Evolutionary conservation across 2,329 filamentous ascomycete genomes (phyloP).

Genomic region (Periconia macrospinosa): DNA sequence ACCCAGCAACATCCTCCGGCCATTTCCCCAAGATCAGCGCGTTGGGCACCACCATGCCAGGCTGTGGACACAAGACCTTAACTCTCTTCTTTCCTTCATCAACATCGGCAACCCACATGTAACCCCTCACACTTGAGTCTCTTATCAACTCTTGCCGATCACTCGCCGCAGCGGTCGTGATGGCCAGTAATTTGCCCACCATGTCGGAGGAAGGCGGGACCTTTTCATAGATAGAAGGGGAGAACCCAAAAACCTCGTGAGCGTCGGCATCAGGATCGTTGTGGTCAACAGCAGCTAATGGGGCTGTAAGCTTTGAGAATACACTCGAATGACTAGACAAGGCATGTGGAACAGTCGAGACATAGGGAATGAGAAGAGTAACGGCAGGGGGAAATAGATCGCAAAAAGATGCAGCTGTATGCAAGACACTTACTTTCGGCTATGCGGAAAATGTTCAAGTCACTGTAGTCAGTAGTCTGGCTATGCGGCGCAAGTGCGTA

Average conservation of each 20-base stretch:
- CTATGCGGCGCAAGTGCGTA: constrained; percentile 82
- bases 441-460: constrained; percentile 72
- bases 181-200: constrained; percentile 79
- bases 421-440: constrained; percentile 56
- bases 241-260: constrained; percentile 47
- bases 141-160: constrained; percentile 74
- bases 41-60: constrained; percentile 75
- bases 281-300: not conserved
- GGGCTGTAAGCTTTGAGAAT: not conserved
- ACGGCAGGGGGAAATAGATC: not conserved
- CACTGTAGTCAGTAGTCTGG: constrained; percentile 77
- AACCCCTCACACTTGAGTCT: constrained; percentile 84
- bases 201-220: constrained; percentile 68
- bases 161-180: constrained; percentile 74
- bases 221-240: constrained; percentile 58
- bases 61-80: constrained; percentile 80
- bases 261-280: constrained; percentile 50
- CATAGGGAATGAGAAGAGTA: no score
- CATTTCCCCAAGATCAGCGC: constrained; percentile 83
- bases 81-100: constrained; percentile 82
- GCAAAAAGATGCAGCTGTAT: not conserved
- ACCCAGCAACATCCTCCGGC: constrained; percentile 81
- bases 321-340: no score
- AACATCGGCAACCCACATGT: constrained; percentile 88
- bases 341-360: no score